Percentiles rank a stretch among this genome's conserved stretches.
Conservation (phyloP, 1,284 basidiomycete genomes). For the Puccinia hordei region DNA sequence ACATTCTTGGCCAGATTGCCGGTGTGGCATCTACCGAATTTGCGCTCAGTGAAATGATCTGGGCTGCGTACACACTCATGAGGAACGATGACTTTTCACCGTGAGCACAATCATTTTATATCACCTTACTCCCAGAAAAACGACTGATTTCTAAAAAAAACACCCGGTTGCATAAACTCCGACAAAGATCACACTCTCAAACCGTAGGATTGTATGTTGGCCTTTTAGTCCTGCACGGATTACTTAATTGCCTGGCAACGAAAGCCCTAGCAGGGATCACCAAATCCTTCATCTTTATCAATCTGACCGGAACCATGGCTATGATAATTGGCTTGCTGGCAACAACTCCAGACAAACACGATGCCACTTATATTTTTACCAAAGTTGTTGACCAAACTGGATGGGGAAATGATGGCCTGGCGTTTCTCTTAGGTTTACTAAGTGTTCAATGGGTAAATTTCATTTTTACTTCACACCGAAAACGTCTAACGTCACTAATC, state of each 20-base stretch:
- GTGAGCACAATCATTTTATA: slow-evolving; percentile 61
- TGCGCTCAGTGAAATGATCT: slow-evolving; percentile 84
- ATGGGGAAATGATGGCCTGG: slow-evolving; percentile 75
- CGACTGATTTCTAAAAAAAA: background rate
- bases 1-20: slow-evolving; percentile 81
- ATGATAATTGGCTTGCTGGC: slow-evolving; percentile 84
- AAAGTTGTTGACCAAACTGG: slow-evolving; percentile 66
- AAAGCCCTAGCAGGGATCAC: slow-evolving; percentile 76
- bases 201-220: slow-evolving; percentile 73
- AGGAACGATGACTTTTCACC: slow-evolving; percentile 56
- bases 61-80: slow-evolving; percentile 65
- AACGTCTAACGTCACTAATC: slow-evolving; percentile 52
- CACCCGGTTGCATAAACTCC: background rate
- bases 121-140: slow-evolving; percentile 55
- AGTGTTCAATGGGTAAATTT: slow-evolving; percentile 75
- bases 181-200: slow-evolving; percentile 51
- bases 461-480: slow-evolving; percentile 58
- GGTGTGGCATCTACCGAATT: slow-evolving; percentile 85
- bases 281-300: slow-evolving; percentile 80
- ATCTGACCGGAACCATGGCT: slow-evolving; percentile 68
- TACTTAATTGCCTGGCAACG: slow-evolving; percentile 79
- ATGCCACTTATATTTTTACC: slow-evolving; percentile 72
- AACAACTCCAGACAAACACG: slow-evolving; percentile 78
- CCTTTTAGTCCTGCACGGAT: slow-evolving; percentile 72
- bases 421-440: slow-evolving; percentile 82